Evolutionary conservation across 306 rosid species (phyloP), one percentile per base, ranked within the genome.

Genomic region (Prunus dulcis): DNA sequence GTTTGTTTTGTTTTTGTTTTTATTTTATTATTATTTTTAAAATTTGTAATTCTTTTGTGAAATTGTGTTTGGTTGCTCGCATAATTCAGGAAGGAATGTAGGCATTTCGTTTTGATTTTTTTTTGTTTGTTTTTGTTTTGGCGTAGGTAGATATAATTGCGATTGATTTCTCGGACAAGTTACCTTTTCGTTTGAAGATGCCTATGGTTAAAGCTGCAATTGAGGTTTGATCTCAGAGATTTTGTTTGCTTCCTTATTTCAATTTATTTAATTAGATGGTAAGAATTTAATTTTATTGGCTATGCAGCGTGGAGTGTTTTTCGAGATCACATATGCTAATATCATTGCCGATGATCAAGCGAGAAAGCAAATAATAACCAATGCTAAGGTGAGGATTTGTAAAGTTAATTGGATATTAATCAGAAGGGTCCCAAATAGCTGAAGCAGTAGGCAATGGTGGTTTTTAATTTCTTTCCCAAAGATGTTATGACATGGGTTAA

Each of bases 111-210:
- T 32, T 11, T 20, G 2, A 61, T 73, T n/a, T 14, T 17, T 17
- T 50, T 0, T 71, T 67, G 17, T 23, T 64, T 77, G 25, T 60
- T 79, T 62, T 15, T 61, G 67, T 53, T 69, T 7, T 66, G 45
- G 73, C 71, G 73, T 83, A 95, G 98, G 89, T 89, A 15, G 96
- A 95, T 90, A 86, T 95, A 38, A 84, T 92, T 66, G 81, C 92
- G 6, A 87, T 95, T 55, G 93, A 92, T 79, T 92, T 95, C 79
- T 86, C 96, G 6, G 79, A 74, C 72, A 92, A 82, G 82, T 82
- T 88, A 22, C 92, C 90, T 4, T 90, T 86, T 79, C 86, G 97
- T 58, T 84, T 92, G 88, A 95, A 89, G 95, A 87, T 73, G 65
- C 79, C 85, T 63, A 67, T 85, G 92, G 82, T 90, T 70, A 90